Evolutionary conservation across 2,329 filamentous ascomycete genomes (phyloP), one percentile per base, ranked within the genome.

Genomic region (Trichoderma polysporum): DNA sequence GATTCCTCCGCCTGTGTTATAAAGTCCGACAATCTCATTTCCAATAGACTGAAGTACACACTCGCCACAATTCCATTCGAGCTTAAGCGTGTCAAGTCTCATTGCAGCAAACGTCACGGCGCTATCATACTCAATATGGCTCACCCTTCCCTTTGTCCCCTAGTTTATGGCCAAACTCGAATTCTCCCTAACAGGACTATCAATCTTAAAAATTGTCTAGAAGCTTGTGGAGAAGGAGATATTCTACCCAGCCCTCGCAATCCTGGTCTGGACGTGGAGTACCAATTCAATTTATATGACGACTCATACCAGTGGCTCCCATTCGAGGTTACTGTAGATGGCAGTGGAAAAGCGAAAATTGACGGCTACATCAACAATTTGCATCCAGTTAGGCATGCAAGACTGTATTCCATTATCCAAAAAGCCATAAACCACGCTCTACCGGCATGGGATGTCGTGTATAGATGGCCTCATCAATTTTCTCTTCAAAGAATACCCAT

Each of bases 1-100:
- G 78, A 79, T 61, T 74, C 74, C 25, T 68, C 64, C 10, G 70
- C 72, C 4, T 72, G 70, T 54, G 77, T 73, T 49, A 69, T 80
- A 69, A 79, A 80, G 69, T 77, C 78, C 0, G 78, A 80, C 15
- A 39, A 0, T 1, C 13, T 39, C 2, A 17, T 39, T 1, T 39
- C 37, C 37, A 6, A 39, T 39, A 17, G 15, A n/a, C 37, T 39
- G 13, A 39, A 39, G 17, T 15, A 39, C 5, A 17, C 15, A 39
- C 17, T 39, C 37, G 37, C 37, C 15, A 17, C 13, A 1, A 17
- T 39, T 17, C 13, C 4, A 17, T 15, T 17, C 15, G 37, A 39
- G 37, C 37, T 39, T 17, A 39, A 17, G 17, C 4, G 17, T 2
- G 15, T 39, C 9, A 7, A 39, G 0, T 5, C 5, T 8, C 8